Evolutionary conservation across 306 rosid species (phyloP).

Genomic region (Rosa chinensis): DNA sequence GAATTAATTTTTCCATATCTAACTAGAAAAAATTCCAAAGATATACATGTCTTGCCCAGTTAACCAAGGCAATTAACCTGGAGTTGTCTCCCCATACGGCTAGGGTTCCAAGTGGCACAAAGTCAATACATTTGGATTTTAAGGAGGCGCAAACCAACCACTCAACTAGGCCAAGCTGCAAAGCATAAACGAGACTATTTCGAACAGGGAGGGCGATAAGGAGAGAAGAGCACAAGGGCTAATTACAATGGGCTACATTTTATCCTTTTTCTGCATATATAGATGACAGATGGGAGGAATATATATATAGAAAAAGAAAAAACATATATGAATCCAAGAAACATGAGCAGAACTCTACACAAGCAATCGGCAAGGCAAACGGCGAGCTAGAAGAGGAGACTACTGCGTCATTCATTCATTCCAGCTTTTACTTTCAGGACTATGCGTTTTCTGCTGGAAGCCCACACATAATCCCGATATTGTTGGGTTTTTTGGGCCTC

Average conservation of each 20-base stretch:
- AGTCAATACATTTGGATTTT: slow-evolving; percentile 26
- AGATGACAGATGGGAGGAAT: slow-evolving; percentile 43
- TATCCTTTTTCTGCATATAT: slow-evolving; percentile 22
- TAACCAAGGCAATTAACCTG: slow-evolving; percentile 39
- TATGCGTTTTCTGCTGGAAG: slow-evolving; percentile 57
- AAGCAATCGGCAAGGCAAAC: slow-evolving; percentile 27
- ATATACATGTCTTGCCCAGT: slow-evolving; percentile 45
- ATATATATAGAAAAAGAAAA: slow-evolving; percentile 26
- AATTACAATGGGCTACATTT: slow-evolving; percentile 61
- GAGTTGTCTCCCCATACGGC: slow-evolving; percentile 42
- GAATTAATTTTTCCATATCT: slow-evolving; percentile 20
- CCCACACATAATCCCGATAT: slow-evolving; percentile 40
- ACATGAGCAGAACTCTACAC: slow-evolving; percentile 54
- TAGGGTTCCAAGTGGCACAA: slow-evolving; percentile 20
- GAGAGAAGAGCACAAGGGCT: slow-evolving; percentile 34
- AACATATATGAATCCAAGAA: slow-evolving; percentile 45
- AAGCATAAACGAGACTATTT: not conserved
- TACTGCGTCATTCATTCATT: slow-evolving; percentile 10
- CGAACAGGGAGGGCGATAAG: slow-evolving; percentile 6
- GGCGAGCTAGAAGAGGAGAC: slow-evolving; percentile 11
- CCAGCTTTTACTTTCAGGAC: slow-evolving; percentile 25
- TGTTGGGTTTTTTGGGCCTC: slow-evolving; percentile 72
- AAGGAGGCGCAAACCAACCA: not conserved
- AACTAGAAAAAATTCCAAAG: slow-evolving; percentile 26
- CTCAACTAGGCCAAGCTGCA: not conserved